Evolutionary conservation across 352 stramenopile genomes (phyloP).

Genomic region (Globisporangium abappressorium): DNA sequence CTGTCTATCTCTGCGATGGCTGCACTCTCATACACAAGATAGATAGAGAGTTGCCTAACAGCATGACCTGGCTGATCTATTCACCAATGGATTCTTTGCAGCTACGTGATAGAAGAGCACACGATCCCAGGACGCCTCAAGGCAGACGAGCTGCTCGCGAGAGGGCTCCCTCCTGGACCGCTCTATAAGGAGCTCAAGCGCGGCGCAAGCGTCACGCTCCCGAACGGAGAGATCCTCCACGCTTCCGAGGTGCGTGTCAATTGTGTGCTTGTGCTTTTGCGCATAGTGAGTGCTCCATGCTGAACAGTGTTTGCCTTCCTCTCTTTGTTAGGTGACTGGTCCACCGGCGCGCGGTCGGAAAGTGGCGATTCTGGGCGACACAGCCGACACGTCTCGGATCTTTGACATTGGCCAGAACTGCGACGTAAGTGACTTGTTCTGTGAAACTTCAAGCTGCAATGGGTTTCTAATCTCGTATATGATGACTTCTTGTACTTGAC

Average conservation of each 20-base stretch:
- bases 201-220: constrained; percentile 81
- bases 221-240: constrained; percentile 67
- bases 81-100: constrained; percentile 15
- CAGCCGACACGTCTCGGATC: constrained; percentile 64
- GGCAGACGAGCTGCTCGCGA: constrained; percentile 64
- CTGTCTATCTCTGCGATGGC: not conserved
- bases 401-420: constrained; percentile 75
- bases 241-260: constrained; percentile 61
- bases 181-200: constrained; percentile 89
- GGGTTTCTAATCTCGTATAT: not conserved
- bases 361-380: constrained; percentile 78
- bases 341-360: constrained; percentile 61
- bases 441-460: not conserved
- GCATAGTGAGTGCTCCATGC: not conserved
- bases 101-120: constrained; percentile 81
- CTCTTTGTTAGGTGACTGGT: constrained; percentile 42
- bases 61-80: not conserved
- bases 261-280: no score
- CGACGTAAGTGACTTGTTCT: constrained; percentile 42
- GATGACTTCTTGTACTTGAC: not conserved
- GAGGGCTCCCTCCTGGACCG: constrained; percentile 86
- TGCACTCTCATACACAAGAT: not conserved
- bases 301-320: not conserved
- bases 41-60: not conserved
- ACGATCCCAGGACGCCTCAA: constrained; percentile 81